These are phyloP conservation scores for Kurtzmaniella quercitrusa DNA, from an alignment of 1,139 yeast genomes.

Conservation along the genomic window DNA sequence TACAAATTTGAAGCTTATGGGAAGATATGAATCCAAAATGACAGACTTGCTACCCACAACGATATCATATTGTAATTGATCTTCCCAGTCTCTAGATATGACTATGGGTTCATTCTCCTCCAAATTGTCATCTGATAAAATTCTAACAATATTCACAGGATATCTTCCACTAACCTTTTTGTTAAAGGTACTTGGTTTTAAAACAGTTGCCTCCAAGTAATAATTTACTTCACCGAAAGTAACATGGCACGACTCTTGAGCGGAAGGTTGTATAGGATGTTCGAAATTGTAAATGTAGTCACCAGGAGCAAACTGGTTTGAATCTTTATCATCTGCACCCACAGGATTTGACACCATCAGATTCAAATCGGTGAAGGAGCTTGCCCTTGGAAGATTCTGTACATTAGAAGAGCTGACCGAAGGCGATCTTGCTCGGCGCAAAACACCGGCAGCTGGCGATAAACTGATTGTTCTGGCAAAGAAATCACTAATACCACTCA, in stretches of 20 bases:
- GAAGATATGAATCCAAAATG: slow-evolving; percentile 76
- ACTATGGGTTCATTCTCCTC: slow-evolving; percentile 94
- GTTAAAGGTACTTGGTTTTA: slow-evolving; percentile 82
- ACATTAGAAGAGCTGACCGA: slow-evolving; percentile 27
- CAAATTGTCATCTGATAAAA: slow-evolving; percentile 71
- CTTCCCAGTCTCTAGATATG: slow-evolving; percentile 90
- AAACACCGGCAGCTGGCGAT: slow-evolving; percentile 21
- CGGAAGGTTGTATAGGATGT: slow-evolving; percentile 74
- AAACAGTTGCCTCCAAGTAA: slow-evolving; percentile 61
- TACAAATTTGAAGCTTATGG: slow-evolving; percentile 76
- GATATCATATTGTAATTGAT: slow-evolving; percentile 82
- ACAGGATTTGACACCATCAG: slow-evolving; percentile 1
- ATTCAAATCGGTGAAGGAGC: slow-evolving; percentile 7
- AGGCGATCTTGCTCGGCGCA: slow-evolving; percentile 22
- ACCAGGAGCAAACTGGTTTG: slow-evolving; percentile 55
- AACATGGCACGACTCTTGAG: slow-evolving; percentile 77
- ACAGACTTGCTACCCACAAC: slow-evolving; percentile 85
- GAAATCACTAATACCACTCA: slow-evolving; percentile 17
- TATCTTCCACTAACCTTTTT: slow-evolving; percentile 62
- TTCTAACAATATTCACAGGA: slow-evolving; percentile 66
- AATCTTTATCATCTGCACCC: slow-evolving; percentile 18
- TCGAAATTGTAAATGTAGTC: slow-evolving; percentile 92
- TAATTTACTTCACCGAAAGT: slow-evolving; percentile 81
- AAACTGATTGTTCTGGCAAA: slow-evolving; percentile 21
- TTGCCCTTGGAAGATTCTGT: slow-evolving; percentile 6